A percentile compares a stretch with the other conserved stretches of the same genome.
phyloP scores from a whole-genome alignment of 2,329 filamentous ascomycete genomes.

The Monosporascus sp. region DNA sequence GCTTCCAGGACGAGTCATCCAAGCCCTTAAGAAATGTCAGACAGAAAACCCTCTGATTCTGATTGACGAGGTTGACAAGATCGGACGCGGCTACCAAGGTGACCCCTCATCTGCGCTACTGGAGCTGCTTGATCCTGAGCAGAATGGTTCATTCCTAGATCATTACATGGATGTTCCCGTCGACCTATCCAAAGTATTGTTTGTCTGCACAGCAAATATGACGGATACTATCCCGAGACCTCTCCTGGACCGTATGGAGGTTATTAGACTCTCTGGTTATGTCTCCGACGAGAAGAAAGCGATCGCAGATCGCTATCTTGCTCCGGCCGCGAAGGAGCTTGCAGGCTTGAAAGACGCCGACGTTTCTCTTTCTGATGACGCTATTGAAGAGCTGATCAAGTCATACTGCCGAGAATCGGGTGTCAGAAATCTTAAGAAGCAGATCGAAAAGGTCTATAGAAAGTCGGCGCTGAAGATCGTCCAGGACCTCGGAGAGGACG shows the following conservation, averaged over 20 bases:
- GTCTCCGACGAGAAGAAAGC: slow-evolving; percentile 99
- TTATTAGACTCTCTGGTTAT: slow-evolving; percentile 93
- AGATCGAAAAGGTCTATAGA: slow-evolving; percentile 98
- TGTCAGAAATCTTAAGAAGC: slow-evolving; percentile 96
- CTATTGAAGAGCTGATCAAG: slow-evolving; percentile 95
- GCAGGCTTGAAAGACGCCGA: slow-evolving; percentile 87
- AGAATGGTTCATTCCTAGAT: slow-evolving; percentile 95
- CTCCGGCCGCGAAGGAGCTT: slow-evolving; percentile 88
- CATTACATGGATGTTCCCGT: slow-evolving; percentile 99
- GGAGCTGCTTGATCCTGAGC: slow-evolving; percentile 91
- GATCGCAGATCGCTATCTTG: slow-evolving; percentile 88
- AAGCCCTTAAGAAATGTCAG: slow-evolving; percentile 97
- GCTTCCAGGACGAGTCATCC: slow-evolving; percentile 91
- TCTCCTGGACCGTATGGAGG: slow-evolving; percentile 92
- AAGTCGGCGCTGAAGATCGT: slow-evolving; percentile 98
- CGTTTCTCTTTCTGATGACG: slow-evolving; percentile 78
- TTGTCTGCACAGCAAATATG: slow-evolving; percentile 98
- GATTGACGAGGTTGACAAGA: slow-evolving; percentile 98
- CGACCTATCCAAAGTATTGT: slow-evolving; percentile 93
- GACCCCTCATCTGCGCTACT: slow-evolving; percentile 92
- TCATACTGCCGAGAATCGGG: slow-evolving; percentile 97
- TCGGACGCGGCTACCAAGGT: slow-evolving; percentile 91
- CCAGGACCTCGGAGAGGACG: slow-evolving; percentile 83
- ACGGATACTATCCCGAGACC: slow-evolving; percentile 95
- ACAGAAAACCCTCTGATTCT: slow-evolving; percentile 95